A percentile compares a stretch with the other conserved stretches of the same genome.
Conservation (phyloP, 192 early-diverging fungal species). For the Coemansia sp. region DNA sequence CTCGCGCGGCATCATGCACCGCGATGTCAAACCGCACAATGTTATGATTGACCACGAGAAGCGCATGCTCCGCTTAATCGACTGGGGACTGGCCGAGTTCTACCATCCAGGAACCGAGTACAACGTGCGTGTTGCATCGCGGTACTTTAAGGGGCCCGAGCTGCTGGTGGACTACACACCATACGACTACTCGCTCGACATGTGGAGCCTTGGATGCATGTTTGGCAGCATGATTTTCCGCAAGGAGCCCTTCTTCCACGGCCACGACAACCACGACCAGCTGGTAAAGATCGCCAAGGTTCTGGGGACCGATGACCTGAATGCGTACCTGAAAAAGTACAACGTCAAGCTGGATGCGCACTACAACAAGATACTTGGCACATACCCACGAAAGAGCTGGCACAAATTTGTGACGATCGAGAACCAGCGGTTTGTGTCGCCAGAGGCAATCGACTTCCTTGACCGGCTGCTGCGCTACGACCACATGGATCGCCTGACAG, state of each 20-base stretch:
- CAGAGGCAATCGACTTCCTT: conserved; percentile 86
- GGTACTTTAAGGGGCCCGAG: conserved; percentile 99
- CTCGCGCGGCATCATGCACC: conserved; percentile 98
- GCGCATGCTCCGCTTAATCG: conserved; percentile 90
- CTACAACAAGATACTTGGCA: conserved; percentile 92
- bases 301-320: conserved; percentile 93
- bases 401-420: conserved; percentile 77
- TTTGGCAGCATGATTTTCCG: conserved; percentile 99
- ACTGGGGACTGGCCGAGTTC: conserved; percentile 99
- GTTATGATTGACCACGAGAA: conserved; percentile 99
- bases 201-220: conserved; percentile 99
- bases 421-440: conserved; percentile 79
- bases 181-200: conserved; percentile 98
- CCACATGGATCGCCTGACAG: conserved; percentile 85
- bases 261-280: conserved; percentile 98
- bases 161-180: conserved; percentile 96
- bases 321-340: conserved; percentile 93
- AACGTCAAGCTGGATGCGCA: conserved; percentile 86
- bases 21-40: conserved; percentile 99
- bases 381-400: conserved; percentile 88
- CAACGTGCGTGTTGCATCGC: conserved; percentile 97
- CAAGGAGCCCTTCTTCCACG: conserved; percentile 99
- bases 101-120: conserved; percentile 97
- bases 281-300: conserved; percentile 98
- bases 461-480: conserved; percentile 91